phyloP scores from a whole-genome alignment of 1,284 basidiomycete genomes.

The Papiliotrema nemorosa region DNA sequence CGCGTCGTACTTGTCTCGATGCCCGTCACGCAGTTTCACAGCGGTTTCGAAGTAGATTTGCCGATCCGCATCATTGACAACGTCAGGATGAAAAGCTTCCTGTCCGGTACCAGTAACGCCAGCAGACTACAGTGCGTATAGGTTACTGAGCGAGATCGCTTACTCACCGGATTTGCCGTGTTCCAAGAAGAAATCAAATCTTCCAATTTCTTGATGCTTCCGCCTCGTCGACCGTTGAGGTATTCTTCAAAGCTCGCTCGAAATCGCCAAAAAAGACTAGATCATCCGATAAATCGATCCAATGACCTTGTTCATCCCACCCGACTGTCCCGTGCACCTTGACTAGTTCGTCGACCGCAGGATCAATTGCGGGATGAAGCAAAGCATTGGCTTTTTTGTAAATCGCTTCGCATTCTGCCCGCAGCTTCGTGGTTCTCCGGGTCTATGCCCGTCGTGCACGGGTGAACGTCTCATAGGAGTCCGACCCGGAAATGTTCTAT shows the following conservation, averaged over 20 bases:
- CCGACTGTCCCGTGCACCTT: background rate
- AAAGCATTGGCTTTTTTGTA: background rate
- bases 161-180: constrained; percentile 12
- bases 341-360: background rate
- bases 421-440: background rate
- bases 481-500: background rate
- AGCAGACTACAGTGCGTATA: background rate
- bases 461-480: background rate
- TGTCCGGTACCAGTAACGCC: background rate
- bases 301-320: background rate
- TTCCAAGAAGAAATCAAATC: constrained; percentile 13
- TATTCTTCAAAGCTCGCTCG: background rate
- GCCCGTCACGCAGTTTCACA: background rate
- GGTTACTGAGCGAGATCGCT: constrained; percentile 31
- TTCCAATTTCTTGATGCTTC: constrained; percentile 3
- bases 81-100: constrained; percentile 1
- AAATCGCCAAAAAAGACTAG: background rate
- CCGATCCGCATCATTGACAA: background rate
- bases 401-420: background rate
- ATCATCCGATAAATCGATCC: background rate
- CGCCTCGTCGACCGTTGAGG: background rate
- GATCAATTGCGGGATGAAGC: background rate
- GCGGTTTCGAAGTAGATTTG: background rate
- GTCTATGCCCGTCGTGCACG: background rate
- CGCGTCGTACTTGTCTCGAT: background rate